Percentiles rank a stretch among this genome's conserved stretches.
These are phyloP conservation scores for Tricholomella constricta DNA, from an alignment of 768 basidiomycete genomes.

Conservation along the genomic window DNA sequence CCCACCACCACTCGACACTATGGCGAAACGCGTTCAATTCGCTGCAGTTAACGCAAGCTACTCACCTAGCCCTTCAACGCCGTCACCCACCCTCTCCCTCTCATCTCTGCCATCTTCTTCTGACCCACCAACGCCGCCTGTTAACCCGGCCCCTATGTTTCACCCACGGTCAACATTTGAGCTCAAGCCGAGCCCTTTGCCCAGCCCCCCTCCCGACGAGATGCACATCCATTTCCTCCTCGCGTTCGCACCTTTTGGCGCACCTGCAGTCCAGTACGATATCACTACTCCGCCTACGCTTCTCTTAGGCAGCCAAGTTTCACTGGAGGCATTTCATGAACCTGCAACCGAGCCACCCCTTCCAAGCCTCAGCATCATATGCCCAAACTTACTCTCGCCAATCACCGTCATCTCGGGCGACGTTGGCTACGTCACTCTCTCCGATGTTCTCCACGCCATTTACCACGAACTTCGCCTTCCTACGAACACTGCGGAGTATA, in stretches of 20 bases:
- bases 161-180: constrained; percentile 27
- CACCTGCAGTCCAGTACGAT: constrained; percentile 41
- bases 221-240: constrained; percentile 47
- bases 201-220: constrained; percentile 24
- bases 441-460: constrained; percentile 50
- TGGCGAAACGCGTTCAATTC: constrained; percentile 46
- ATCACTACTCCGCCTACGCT: constrained; percentile 35
- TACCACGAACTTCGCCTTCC: constrained; percentile 49
- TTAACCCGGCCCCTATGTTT: constrained; percentile 32
- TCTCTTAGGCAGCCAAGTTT: constrained; percentile 22
- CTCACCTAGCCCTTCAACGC: constrained; percentile 33
- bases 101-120: constrained; percentile 39
- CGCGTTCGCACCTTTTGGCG: constrained; percentile 34
- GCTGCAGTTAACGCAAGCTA: constrained; percentile 38
- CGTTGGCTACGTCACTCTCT: constrained; percentile 41
- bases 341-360: constrained; percentile 47
- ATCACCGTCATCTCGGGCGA: constrained; percentile 36
- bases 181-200: constrained; percentile 21
- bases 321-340: constrained; percentile 37
- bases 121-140: constrained; percentile 36
- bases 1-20: constrained; percentile 18
- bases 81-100: constrained; percentile 39
- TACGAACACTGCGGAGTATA: constrained; percentile 48
- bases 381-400: constrained; percentile 32
- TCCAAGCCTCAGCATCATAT: constrained; percentile 33